Evolutionary conservation across 305 asterid genomes (phyloP).

Genomic region (Andrographis paniculata): DNA sequence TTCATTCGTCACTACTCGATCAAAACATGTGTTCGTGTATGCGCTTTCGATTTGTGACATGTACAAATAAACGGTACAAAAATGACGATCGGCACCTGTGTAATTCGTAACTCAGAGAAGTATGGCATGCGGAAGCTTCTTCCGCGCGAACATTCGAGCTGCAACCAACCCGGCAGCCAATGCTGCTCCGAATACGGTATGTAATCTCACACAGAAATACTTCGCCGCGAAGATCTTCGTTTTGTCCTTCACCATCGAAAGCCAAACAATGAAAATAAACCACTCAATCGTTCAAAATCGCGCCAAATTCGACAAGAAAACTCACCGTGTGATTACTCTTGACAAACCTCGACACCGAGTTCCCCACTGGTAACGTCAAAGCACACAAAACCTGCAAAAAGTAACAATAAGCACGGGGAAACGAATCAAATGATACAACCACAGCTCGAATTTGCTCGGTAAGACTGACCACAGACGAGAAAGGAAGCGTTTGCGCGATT

Average conservation of each 20-base stretch:
- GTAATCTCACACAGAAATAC: constrained; percentile 61
- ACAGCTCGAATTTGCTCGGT: not conserved
- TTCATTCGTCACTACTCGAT: no score
- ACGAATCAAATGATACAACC: not conserved
- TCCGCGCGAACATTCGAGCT: constrained; percentile 26
- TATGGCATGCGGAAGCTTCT: constrained; percentile 16
- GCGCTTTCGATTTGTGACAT: no score
- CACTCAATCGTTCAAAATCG: no score
- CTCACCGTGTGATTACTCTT: constrained; percentile 58
- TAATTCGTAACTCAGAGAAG: not conserved
- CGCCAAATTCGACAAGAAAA: not conserved
- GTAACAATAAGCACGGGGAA: not conserved
- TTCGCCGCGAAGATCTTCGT: constrained; percentile 58
- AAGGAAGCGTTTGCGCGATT: constrained; percentile 56
- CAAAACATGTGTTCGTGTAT: no score
- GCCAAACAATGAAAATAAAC: not conserved
- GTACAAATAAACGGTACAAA: not conserved
- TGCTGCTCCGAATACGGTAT: constrained; percentile 48
- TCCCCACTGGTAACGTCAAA: constrained; percentile 66
- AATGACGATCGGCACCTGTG: not conserved
- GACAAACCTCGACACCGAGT: constrained; percentile 40
- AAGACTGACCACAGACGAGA: constrained; percentile 60
- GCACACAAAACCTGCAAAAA: constrained; percentile 53
- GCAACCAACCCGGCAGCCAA: constrained; percentile 54
- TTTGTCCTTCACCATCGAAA: constrained; percentile 30